Conservation (phyloP, 352 stramenopile species). For the Pythium oligandrum region DNA sequence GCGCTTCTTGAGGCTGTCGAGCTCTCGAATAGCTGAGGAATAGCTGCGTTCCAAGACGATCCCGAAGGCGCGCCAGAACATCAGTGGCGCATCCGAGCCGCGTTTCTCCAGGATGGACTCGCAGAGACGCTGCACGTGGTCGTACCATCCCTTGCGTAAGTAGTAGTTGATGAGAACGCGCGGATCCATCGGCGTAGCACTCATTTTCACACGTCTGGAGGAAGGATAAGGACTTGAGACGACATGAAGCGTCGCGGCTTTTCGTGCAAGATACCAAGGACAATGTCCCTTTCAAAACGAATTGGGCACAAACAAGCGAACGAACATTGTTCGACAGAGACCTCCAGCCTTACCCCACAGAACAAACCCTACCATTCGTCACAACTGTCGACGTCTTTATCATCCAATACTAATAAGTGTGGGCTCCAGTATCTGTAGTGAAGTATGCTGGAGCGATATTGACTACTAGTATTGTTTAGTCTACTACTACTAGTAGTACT, state of each 20-base stretch:
- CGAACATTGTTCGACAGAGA: too few relatives aligned
- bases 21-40: slow-evolving; percentile 78
- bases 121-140: slow-evolving; percentile 81
- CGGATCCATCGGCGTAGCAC: slow-evolving; percentile 32
- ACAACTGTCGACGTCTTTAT: too few relatives aligned
- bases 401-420: too few relatives aligned
- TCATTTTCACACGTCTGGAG: background rate
- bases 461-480: too few relatives aligned
- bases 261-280: too few relatives aligned
- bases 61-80: slow-evolving; percentile 86
- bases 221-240: background rate
- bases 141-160: slow-evolving; percentile 82
- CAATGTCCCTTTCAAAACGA: too few relatives aligned
- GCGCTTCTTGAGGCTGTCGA: slow-evolving; percentile 78
- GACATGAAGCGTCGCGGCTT: slow-evolving; percentile 11
- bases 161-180: slow-evolving; percentile 86
- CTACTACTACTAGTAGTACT: too few relatives aligned
- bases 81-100: slow-evolving; percentile 66
- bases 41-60: slow-evolving; percentile 74
- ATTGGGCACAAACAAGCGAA: too few relatives aligned
- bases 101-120: slow-evolving; percentile 78
- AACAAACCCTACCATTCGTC: too few relatives aligned
- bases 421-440: too few relatives aligned
- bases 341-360: too few relatives aligned
- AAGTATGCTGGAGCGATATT: too few relatives aligned